A percentile compares a stretch with the other conserved stretches of the same genome.
Conservation (phyloP, 441 rosid genomes). For the Erodium trifolium region DNA sequence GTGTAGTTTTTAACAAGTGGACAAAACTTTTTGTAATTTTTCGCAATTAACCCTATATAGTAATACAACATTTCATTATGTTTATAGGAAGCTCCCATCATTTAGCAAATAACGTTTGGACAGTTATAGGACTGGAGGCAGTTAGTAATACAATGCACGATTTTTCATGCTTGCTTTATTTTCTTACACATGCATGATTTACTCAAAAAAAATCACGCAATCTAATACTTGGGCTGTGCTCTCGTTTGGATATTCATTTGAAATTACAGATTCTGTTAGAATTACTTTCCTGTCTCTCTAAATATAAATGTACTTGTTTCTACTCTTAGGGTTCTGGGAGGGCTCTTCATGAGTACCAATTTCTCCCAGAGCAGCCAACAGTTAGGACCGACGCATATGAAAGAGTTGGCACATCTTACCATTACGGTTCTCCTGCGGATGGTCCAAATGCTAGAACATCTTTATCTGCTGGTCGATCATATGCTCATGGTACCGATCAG, state of each 20-base stretch:
- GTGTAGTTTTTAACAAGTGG: too few relatives aligned
- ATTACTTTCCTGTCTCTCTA: neutral
- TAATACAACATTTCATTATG: neutral
- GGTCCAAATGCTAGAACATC: slow-evolving; percentile 34
- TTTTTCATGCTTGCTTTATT: neutral
- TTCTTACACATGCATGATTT: neutral
- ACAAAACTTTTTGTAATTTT: too few relatives aligned
- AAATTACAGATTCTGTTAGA: neutral
- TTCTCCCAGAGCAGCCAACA: slow-evolving; percentile 78
- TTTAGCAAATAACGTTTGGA: neutral
- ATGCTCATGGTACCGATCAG: slow-evolving; percentile 46
- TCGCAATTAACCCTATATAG: neutral
- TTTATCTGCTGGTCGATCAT: slow-evolving; percentile 32
- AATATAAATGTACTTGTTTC: neutral
- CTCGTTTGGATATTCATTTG: neutral
- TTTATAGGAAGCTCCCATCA: neutral
- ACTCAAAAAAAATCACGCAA: neutral
- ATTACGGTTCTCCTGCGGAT: slow-evolving; percentile 39
- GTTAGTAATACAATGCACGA: neutral
- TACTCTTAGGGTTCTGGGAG: slow-evolving; percentile 39
- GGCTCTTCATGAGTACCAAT: slow-evolving; percentile 78
- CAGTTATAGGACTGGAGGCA: neutral
- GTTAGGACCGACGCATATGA: slow-evolving; percentile 49
- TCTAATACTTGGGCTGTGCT: neutral
- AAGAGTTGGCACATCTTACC: slow-evolving; percentile 42